Evolutionary conservation across 257 asterid genomes (phyloP), one percentile per base, ranked within the genome.

Genomic region (Solanum pimpinellifolium): DNA sequence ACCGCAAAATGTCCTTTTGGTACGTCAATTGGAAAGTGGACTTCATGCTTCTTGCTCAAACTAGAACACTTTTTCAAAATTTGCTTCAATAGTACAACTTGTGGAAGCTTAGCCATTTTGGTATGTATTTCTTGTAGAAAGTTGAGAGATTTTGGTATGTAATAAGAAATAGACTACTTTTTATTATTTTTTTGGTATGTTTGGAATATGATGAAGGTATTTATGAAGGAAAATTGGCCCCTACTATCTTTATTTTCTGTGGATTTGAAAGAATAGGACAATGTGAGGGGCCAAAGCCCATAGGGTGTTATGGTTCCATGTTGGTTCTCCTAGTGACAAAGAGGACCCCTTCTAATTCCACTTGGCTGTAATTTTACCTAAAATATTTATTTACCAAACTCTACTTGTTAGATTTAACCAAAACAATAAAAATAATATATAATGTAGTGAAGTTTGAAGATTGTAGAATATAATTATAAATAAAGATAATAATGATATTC

Each of bases 81-180:
- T 33, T 86, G 87, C 12, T 86, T 86, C 37, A 86, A 42, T 20
- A 72, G 46, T 41, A 60, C 49, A 39, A 66, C 37, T 72, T 85
- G 87, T 49, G 87, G 70, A 2, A 85, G 70, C 83, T 72, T 72
- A n/a, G 91, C 91, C 94, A 91, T 65, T 83, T 4, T 25, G n/a
- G 83, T 78, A 27, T 27, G 62, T 52, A 49, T 49, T 49, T 49
- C 23, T 49, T 49, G 21, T 16, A 52, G 60, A 52, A 52, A 52
- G 23, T 52, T 52, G 6, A 56, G 65, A 56, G n/a, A 18, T 56
- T 56, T 56, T 37, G 39, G 39, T 37, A 5, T 6, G 60, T 49
- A 49, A 18, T 18, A 56, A 56, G 65, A 56, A 56, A 56, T 18
- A 7, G 4, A 18, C n/a, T 56, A 56, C 65, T 56, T 56, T 7